These are phyloP conservation scores for Penicillium italicum DNA, from an alignment of 2,329 filamentous ascomycete species.

Conservation along the genomic window DNA sequence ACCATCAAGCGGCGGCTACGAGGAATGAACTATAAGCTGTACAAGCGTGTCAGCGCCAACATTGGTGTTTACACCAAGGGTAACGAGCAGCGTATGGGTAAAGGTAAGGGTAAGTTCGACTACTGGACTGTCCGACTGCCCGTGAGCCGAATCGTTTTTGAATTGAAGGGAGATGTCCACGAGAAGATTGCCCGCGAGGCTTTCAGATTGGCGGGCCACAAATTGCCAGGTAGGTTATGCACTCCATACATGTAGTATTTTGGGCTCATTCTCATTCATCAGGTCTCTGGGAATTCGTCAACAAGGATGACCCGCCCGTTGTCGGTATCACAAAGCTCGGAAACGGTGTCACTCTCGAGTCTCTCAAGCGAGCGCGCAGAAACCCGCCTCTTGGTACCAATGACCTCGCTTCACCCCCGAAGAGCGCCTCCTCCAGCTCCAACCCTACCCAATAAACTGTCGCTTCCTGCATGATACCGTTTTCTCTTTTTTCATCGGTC, in stretches of 20 bases:
- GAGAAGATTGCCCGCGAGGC: constrained; percentile 93
- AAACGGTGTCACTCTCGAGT: constrained; percentile 75
- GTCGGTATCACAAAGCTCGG: constrained; percentile 89
- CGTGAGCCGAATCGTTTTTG: constrained; percentile 87
- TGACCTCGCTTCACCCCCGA: constrained; percentile 29
- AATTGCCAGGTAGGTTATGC: constrained; percentile 72
- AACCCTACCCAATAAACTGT: constrained; percentile 35
- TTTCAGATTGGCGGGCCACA: constrained; percentile 88
- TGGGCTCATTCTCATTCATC: constrained; percentile 16
- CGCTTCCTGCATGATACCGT: constrained; percentile 6
- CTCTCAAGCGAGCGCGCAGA: constrained; percentile 75
- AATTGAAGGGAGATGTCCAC: constrained; percentile 86
- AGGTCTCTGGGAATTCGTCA: constrained; percentile 79
- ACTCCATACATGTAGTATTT: background rate
- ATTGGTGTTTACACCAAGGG: constrained; percentile 93
- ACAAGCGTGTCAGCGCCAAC: constrained; percentile 86
- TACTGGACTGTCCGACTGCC: constrained; percentile 90
- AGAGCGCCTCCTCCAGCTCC: constrained; percentile 35
- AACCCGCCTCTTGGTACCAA: constrained; percentile 50
- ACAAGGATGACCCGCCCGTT: constrained; percentile 82
- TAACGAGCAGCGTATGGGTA: constrained; percentile 98
- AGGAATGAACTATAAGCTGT: constrained; percentile 88
- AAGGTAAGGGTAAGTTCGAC: constrained; percentile 96
- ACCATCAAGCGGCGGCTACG: constrained; percentile 85
- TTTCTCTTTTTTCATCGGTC: constrained; percentile 10